phyloP scores from a whole-genome alignment of 2,329 filamentous ascomycete species.

The Grosmannia huntii region DNA sequence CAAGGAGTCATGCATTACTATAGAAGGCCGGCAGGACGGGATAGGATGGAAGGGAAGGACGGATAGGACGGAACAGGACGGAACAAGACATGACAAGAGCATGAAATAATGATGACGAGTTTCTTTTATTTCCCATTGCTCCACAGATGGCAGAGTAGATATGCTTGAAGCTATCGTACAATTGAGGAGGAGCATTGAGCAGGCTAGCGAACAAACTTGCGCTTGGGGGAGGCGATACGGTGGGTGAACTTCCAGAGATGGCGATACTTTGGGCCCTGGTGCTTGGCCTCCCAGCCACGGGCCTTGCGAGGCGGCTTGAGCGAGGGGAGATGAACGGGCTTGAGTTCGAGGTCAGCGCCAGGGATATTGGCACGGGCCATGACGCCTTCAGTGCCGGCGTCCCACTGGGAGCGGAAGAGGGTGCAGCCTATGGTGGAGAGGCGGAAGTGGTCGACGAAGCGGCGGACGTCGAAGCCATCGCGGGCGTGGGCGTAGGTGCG shows the following conservation, averaged over 20 bases:
- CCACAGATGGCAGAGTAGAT: no score
- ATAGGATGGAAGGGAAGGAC: neutral
- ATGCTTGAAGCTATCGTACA: conserved; percentile 5
- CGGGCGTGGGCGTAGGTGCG: conserved; percentile 33
- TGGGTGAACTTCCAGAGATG: conserved; percentile 53
- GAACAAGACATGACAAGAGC: no score
- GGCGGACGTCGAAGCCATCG: conserved; percentile 62
- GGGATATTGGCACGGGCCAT: conserved; percentile 68
- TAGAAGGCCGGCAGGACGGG: no score
- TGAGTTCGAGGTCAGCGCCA: conserved; percentile 74
- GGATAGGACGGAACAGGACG: no score
- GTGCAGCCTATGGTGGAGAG: conserved; percentile 68
- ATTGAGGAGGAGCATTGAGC: no score
- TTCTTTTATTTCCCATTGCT: no score
- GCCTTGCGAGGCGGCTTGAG: conserved; percentile 48
- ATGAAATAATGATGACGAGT: no score
- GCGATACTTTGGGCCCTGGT: conserved; percentile 51
- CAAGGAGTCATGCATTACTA: no score
- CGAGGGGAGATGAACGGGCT: conserved; percentile 61
- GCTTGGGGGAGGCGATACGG: conserved; percentile 29
- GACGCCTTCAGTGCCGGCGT: conserved; percentile 73
- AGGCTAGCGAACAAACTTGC: conserved; percentile 15
- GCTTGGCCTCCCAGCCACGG: conserved; percentile 54
- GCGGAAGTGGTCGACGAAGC: conserved; percentile 56
- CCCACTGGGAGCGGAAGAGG: conserved; percentile 83